A percentile compares a stretch with the other conserved stretches of the same genome.
phyloP scores from a whole-genome alignment of 129 eudicot genomes.

The Artemisia argyi region DNA sequence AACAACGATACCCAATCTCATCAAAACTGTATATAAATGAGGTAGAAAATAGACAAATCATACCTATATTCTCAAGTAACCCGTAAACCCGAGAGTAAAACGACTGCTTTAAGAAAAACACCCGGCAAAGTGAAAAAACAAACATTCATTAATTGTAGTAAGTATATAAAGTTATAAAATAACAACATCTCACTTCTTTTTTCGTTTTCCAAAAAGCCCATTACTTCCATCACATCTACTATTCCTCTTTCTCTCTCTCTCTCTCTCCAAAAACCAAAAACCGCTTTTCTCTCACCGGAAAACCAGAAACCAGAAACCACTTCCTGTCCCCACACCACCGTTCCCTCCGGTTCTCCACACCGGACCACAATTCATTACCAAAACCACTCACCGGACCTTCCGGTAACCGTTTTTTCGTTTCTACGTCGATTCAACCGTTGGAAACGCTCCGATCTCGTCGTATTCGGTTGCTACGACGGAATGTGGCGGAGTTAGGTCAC shows the following conservation, averaged over 20 bases:
- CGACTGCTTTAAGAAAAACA: neutral
- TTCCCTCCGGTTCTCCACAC: constrained; percentile 21
- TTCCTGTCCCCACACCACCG: neutral
- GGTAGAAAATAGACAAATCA: too few relatives aligned
- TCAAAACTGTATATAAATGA: too few relatives aligned
- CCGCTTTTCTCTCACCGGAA: constrained; percentile 38
- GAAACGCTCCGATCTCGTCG: constrained; percentile 17
- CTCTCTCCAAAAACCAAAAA: constrained; percentile 22
- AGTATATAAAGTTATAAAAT: constrained; percentile 31
- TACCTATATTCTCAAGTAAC: too few relatives aligned
- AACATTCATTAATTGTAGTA: too few relatives aligned
- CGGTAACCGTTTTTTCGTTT: constrained; percentile 5
- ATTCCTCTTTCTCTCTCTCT: constrained; percentile 44
- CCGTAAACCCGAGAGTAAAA: too few relatives aligned
- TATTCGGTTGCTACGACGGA: constrained; percentile 38
- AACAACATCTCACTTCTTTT: constrained; percentile 49
- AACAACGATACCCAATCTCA: too few relatives aligned
- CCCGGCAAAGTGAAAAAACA: too few relatives aligned
- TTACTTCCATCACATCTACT: constrained; percentile 51
- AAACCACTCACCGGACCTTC: neutral
- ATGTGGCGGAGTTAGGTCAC: constrained; percentile 52
- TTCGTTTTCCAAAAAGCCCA: constrained; percentile 49
- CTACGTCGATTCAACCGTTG: neutral
- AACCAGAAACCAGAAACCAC: constrained; percentile 12
- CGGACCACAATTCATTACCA: constrained; percentile 8